phyloP scores from a whole-genome alignment of 305 asterid genomes.

The Coffea humblotiana region DNA sequence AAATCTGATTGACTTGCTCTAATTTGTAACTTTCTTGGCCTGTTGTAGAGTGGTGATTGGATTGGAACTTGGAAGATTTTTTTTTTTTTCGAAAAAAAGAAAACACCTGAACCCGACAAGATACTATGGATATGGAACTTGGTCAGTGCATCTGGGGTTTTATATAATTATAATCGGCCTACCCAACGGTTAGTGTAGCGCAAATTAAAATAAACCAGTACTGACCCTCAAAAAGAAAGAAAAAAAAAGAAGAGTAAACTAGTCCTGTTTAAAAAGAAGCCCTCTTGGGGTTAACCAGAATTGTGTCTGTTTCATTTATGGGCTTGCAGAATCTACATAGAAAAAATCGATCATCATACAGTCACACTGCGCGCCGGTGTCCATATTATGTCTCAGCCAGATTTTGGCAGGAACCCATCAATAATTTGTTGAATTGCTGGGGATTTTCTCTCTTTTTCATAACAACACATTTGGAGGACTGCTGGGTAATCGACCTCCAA shows the following conservation, averaged over 20 bases:
- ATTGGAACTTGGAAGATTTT: not conserved
- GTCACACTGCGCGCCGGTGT: not conserved
- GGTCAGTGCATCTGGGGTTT: not conserved
- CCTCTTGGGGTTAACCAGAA: not conserved
- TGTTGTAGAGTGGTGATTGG: not conserved
- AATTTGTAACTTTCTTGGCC: not conserved
- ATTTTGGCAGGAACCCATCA: not conserved
- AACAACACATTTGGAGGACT: not conserved
- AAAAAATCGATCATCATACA: not conserved
- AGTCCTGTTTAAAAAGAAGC: not conserved
- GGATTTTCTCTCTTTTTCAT: too few species aligned
- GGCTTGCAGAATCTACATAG: not conserved
- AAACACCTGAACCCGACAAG: slow-evolving; percentile 14
- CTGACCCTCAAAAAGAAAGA: too few species aligned
- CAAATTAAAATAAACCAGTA: not conserved
- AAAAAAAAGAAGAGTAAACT: too few species aligned
- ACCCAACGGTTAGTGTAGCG: not conserved
- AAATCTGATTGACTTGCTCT: not conserved
- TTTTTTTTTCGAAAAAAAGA: not conserved
- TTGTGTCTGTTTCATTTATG: not conserved
- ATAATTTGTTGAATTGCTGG: not conserved
- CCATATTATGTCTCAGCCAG: not conserved
- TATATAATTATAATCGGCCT: not conserved
- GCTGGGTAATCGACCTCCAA: not conserved
- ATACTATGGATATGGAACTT: not conserved